Conservation (phyloP, 371 early-diverging fungal species). For the Mortierella sp. region DNA sequence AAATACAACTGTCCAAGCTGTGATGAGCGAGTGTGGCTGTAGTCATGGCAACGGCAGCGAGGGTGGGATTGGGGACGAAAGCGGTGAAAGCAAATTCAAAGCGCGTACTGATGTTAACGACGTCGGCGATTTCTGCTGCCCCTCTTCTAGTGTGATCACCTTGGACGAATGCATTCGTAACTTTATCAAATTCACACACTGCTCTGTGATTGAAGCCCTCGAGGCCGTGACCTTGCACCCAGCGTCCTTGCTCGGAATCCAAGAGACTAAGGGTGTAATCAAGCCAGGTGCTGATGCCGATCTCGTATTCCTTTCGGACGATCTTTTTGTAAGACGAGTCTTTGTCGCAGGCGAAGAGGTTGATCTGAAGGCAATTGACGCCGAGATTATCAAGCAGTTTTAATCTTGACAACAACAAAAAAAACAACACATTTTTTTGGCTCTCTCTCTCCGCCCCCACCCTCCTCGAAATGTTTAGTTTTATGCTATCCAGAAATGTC, state of each 20-base stretch:
- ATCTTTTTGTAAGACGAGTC: constrained; percentile 74
- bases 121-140: constrained; percentile 50
- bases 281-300: constrained; percentile 86
- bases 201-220: constrained; percentile 85
- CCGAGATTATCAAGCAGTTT: constrained; percentile 17
- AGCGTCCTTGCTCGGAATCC: constrained; percentile 81
- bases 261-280: constrained; percentile 80
- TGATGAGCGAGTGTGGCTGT: constrained; percentile 41
- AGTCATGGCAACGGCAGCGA: constrained; percentile 8
- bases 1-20: not conserved
- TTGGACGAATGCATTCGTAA: constrained; percentile 84
- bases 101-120: constrained; percentile 23
- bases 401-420: not conserved
- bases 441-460: no score
- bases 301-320: constrained; percentile 79
- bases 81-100: not conserved
- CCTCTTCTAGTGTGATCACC: constrained; percentile 68
- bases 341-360: constrained; percentile 85
- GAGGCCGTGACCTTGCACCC: constrained; percentile 90
- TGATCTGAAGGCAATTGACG: constrained; percentile 29
- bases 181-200: constrained; percentile 84
- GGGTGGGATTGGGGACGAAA: constrained; percentile 2
- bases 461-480: no score
- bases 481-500: no score
- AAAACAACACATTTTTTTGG: no score